These are phyloP conservation scores for Davidsoniella virescens DNA, from an alignment of 2,329 filamentous ascomycete species.

Conservation along the genomic window DNA sequence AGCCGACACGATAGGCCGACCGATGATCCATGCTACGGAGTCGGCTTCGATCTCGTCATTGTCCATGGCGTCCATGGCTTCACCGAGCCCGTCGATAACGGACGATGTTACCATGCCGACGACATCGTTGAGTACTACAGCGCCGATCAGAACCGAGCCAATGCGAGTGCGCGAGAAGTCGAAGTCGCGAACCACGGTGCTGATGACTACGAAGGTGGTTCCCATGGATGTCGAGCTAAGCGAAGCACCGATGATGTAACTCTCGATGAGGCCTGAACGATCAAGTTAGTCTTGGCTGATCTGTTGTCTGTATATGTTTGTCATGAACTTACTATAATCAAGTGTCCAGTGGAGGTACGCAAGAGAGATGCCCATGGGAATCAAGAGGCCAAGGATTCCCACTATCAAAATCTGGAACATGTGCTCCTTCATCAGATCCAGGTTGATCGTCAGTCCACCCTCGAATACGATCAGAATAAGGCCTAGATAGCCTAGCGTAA, in stretches of 20 bases:
- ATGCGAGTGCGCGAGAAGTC: constrained; percentile 27
- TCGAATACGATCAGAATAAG: constrained; percentile 34
- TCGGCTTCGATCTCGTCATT: constrained; percentile 13
- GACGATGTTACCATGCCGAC: constrained; percentile 27
- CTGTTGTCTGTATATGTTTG: neutral
- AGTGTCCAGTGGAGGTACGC: constrained; percentile 27
- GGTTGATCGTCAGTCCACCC: constrained; percentile 29
- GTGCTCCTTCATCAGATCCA: constrained; percentile 30
- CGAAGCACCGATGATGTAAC: constrained; percentile 19
- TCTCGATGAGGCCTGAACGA: constrained; percentile 15
- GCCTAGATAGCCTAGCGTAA: constrained; percentile 30
- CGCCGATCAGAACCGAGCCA: constrained; percentile 28
- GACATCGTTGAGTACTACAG: constrained; percentile 31
- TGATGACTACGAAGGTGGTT: constrained; percentile 22
- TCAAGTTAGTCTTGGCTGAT: constrained; percentile 2
- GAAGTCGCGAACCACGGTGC: constrained; percentile 18
- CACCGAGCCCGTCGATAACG: constrained; percentile 17
- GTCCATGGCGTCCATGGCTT: constrained; percentile 12
- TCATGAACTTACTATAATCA: constrained; percentile 19
- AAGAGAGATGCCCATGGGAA: constrained; percentile 29
- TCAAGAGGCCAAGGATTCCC: constrained; percentile 28
- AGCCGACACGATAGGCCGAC: constrained; percentile 24
- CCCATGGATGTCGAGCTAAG: constrained; percentile 21
- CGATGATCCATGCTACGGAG: constrained; percentile 22
- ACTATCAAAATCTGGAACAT: constrained; percentile 25